Evolutionary conservation across 1,284 basidiomycete genomes (phyloP), one percentile per base, ranked within the genome.

Genomic region (Boletus albobrunnescens): DNA sequence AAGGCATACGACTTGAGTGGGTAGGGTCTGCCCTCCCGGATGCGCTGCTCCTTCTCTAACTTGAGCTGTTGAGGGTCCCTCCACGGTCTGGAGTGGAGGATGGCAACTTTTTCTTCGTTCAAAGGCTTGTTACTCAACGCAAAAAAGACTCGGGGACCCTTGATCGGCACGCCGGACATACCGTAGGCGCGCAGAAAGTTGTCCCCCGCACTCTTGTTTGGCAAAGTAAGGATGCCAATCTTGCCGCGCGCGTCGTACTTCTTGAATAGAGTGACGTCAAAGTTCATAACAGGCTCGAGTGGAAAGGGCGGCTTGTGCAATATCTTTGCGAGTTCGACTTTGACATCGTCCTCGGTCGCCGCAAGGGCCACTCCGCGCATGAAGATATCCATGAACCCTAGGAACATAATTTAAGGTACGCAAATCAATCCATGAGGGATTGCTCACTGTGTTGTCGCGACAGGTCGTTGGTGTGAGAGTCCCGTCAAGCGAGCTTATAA

Each of bases 271-370:
- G 28, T 22, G 6, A 71, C 42, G 8, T 71, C 61, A 27, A 72
- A 72, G 31, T 71, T 72, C 14, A 64, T 41, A 1, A 36, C 37
- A 2, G 56, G 52, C 0, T 55, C 17, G 1, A 38, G 40, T 3
- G 56, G 50, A 47, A 72, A 72, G 0, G 70, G 70, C 0, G 61
- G 54, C 12, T 58, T 66, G 52, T 71, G 70, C n/a, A 72, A 41
- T 26, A 59, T 56, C 41, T 58, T 57, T 2, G 68, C 69, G 4
- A 72, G 56, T 14, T 57, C 60, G 14, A 63, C 27, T 35, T 66
- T 68, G 37, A 72, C 44, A 22, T 71, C 70, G 14, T 69, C 67
- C 20, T 54, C 56, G 0, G 31, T 52, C 1, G 58, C 68, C 36
- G 63, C 50, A 13, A 54, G 44, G 5, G 59, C 41, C 8, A 70